Evolutionary conservation across 352 stramenopile species (phyloP).

Genomic region (Nothophytophthora sp.): DNA sequence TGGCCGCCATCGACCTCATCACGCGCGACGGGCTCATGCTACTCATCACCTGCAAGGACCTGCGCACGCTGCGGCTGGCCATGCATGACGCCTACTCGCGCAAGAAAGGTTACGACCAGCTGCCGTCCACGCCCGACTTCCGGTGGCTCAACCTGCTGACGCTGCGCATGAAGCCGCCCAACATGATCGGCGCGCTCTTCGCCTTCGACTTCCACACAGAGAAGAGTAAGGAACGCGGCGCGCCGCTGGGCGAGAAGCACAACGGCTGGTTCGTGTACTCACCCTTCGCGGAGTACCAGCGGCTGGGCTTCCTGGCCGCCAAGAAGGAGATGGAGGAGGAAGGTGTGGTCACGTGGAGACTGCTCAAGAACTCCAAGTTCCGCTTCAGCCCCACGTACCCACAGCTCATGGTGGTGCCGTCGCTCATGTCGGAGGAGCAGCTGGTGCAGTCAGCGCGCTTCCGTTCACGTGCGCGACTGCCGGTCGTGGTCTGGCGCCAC

Average conservation of each 20-base stretch:
- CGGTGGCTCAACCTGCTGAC: conserved; percentile 81
- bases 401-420: conserved; percentile 93
- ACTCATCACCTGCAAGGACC: conserved; percentile 78
- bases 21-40: conserved; percentile 83
- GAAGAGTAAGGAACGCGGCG: conserved; percentile 46
- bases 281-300: conserved; percentile 80
- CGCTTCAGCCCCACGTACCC: conserved; percentile 95
- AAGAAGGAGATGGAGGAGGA: conserved; percentile 35
- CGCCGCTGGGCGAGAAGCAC: conserved; percentile 44
- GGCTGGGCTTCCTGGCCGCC: conserved; percentile 71
- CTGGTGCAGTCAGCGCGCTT: conserved; percentile 90
- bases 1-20: conserved; percentile 79
- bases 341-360: conserved; percentile 69
- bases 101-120: conserved; percentile 82
- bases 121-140: conserved; percentile 74
- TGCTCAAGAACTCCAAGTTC: conserved; percentile 92
- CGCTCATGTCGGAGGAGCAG: conserved; percentile 92
- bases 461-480: conserved; percentile 91
- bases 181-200: conserved; percentile 72
- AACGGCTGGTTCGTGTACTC: conserved; percentile 87
- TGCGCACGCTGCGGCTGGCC: conserved; percentile 75
- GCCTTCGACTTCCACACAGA: conserved; percentile 83
- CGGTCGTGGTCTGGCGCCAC: conserved; percentile 93
- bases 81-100: conserved; percentile 88
- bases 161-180: conserved; percentile 78